phyloP scores from a whole-genome alignment of 1,284 basidiomycete genomes.

The Apiotrichum sp. region DNA sequence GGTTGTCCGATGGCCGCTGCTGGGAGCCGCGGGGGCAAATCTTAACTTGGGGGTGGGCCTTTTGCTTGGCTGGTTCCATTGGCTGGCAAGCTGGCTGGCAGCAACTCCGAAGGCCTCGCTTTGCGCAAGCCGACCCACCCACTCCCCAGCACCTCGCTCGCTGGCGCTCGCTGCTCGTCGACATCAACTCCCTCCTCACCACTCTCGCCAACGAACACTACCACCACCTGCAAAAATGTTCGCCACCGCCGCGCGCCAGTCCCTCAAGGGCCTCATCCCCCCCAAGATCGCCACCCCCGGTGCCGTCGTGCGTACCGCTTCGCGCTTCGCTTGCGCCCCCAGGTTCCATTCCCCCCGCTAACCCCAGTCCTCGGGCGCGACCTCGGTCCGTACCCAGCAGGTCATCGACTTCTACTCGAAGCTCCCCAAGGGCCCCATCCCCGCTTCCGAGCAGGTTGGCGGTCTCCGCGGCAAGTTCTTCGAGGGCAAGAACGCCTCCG shows the following conservation, averaged over 20 bases:
- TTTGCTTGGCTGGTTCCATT: not conserved
- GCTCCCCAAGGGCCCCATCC: constrained; percentile 64
- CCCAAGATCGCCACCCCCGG: constrained; percentile 91
- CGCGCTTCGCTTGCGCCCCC: not conserved
- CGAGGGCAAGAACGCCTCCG: constrained; percentile 76
- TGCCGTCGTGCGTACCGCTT: constrained; percentile 60
- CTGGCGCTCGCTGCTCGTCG: constrained; percentile 4
- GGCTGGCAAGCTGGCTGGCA: not conserved
- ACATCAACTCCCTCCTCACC: constrained; percentile 9
- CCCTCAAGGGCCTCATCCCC: constrained; percentile 75
- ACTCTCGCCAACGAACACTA: constrained; percentile 9
- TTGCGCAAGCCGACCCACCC: not conserved
- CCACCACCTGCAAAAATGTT: constrained; percentile 55
- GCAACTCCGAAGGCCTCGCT: not conserved
- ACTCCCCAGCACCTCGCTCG: not conserved
- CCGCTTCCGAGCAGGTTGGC: constrained; percentile 58
- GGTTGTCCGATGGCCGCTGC: too few relatives aligned
- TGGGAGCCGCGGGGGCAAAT: too few relatives aligned
- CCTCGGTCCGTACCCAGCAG: constrained; percentile 66
- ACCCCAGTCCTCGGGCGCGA: constrained; percentile 61
- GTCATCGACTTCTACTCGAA: constrained; percentile 93
- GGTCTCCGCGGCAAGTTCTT: constrained; percentile 71
- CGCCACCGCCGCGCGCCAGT: constrained; percentile 72
- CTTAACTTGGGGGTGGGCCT: not conserved
- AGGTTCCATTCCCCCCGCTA: too few relatives aligned